A percentile compares a stretch with the other conserved stretches of the same genome.
phyloP scores from a whole-genome alignment of 495 filamentous ascomycete genomes.

The Hypoxylon perforatum region DNA sequence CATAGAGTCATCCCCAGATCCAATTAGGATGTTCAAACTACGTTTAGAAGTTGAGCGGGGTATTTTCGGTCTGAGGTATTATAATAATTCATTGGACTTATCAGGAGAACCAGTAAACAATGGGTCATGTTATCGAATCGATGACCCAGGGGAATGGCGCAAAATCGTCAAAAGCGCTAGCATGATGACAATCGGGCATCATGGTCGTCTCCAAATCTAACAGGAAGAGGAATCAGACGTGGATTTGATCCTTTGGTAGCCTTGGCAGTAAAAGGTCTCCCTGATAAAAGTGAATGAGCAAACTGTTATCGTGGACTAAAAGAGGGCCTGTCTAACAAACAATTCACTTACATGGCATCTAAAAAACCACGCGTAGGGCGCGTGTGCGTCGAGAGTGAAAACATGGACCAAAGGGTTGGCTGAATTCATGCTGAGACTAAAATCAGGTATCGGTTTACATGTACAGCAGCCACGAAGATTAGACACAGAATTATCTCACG shows the following conservation, averaged over 20 bases:
- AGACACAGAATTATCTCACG: not conserved
- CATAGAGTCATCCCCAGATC: too few species aligned
- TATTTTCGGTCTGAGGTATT: too few species aligned
- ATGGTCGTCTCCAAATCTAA: too few species aligned
- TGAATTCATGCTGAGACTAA: conserved; percentile 17
- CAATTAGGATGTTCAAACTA: too few species aligned
- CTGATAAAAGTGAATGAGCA: not conserved
- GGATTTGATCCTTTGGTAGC: not conserved
- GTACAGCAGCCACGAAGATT: not conserved
- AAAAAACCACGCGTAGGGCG: conserved; percentile 6
- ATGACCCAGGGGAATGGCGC: too few species aligned
- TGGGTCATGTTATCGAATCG: too few species aligned
- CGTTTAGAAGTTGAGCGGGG: too few species aligned
- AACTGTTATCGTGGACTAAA: conserved; percentile 2
- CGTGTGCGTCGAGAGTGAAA: conserved; percentile 4
- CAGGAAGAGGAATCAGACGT: not conserved
- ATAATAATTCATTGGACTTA: too few species aligned
- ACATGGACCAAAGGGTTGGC: conserved; percentile 11
- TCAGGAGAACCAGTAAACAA: too few species aligned
- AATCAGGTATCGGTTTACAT: conserved; percentile 4
- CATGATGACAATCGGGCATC: too few species aligned
- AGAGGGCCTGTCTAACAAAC: conserved; percentile 4
- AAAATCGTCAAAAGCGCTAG: too few species aligned
- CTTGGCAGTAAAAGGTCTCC: not conserved
- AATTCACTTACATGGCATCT: conserved; percentile 4